Conservation (phyloP, 805 yeast species). For the Cyberlindnera bimundalis region DNA sequence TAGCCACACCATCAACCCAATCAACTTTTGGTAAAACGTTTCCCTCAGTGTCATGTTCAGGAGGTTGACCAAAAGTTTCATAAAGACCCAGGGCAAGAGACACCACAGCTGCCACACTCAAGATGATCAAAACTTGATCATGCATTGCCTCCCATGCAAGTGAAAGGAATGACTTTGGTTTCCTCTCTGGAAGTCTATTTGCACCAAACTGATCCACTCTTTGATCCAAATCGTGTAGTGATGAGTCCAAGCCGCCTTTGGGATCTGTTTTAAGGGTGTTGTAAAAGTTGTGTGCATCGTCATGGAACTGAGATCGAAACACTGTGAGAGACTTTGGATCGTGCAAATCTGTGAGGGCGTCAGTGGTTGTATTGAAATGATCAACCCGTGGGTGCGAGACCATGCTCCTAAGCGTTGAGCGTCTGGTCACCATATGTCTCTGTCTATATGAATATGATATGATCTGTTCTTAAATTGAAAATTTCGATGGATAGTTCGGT, state of each 20-base stretch:
- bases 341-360: slow-evolving; percentile 46
- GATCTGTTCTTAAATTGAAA: too few species aligned
- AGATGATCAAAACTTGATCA: slow-evolving; percentile 83
- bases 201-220: slow-evolving; percentile 58
- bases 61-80: slow-evolving; percentile 84
- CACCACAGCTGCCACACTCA: slow-evolving; percentile 82
- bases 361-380: slow-evolving; percentile 15
- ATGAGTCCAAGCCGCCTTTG: slow-evolving; percentile 39
- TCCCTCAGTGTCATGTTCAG: slow-evolving; percentile 77
- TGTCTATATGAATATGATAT: too few species aligned
- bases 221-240: slow-evolving; percentile 29
- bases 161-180: slow-evolving; percentile 61
- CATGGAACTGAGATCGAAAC: slow-evolving; percentile 18
- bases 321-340: slow-evolving; percentile 57
- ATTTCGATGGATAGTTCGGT: too few species aligned
- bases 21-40: slow-evolving; percentile 77
- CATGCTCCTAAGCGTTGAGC: slow-evolving; percentile 10
- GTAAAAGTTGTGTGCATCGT: slow-evolving; percentile 23
- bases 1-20: slow-evolving; percentile 99
- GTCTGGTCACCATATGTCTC: slow-evolving; percentile 16
- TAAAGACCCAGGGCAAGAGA: slow-evolving; percentile 89
- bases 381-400: slow-evolving; percentile 1
- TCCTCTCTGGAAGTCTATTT: slow-evolving; percentile 68
- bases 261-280: slow-evolving; percentile 36
- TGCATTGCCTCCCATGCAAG: slow-evolving; percentile 82